These are phyloP conservation scores for Paramyrothecium sp. DNA, from an alignment of 2,329 filamentous ascomycete species.

Conservation along the genomic window DNA sequence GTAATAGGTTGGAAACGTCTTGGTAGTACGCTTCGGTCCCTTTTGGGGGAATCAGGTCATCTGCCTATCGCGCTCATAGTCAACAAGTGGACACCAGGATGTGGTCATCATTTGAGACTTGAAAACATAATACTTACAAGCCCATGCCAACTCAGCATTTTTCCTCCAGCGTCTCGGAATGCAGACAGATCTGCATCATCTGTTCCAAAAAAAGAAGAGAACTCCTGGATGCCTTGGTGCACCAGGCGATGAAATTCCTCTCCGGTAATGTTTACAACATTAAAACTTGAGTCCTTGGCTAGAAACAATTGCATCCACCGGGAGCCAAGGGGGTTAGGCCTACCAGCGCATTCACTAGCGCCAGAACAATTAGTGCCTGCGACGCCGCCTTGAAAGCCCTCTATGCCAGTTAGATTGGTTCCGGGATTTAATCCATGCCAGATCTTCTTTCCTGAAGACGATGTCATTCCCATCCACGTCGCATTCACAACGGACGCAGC, in stretches of 20 bases:
- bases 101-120: too few relatives aligned
- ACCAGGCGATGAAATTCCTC: background rate
- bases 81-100: too few relatives aligned
- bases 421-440: background rate
- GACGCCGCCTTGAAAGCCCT: background rate
- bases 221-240: background rate
- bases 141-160: slow-evolving; percentile 7
- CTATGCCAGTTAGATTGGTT: background rate
- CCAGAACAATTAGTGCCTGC: background rate
- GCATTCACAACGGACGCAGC: background rate
- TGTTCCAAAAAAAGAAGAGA: background rate
- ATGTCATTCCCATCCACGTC: background rate
- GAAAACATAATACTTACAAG: background rate
- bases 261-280: background rate
- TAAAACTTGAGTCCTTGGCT: background rate
- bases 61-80: too few relatives aligned
- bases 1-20: slow-evolving; percentile 10
- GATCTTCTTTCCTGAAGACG: background rate
- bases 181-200: slow-evolving; percentile 3
- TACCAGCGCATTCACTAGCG: background rate
- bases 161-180: slow-evolving; percentile 4
- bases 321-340: background rate
- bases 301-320: background rate
- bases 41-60: slow-evolving; percentile 7
- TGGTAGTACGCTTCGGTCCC: slow-evolving; percentile 21